Evolutionary conservation across 2,329 filamentous ascomycete genomes (phyloP), one percentile per base, ranked within the genome.

Genomic region (Pseudogymnoascus sp.): DNA sequence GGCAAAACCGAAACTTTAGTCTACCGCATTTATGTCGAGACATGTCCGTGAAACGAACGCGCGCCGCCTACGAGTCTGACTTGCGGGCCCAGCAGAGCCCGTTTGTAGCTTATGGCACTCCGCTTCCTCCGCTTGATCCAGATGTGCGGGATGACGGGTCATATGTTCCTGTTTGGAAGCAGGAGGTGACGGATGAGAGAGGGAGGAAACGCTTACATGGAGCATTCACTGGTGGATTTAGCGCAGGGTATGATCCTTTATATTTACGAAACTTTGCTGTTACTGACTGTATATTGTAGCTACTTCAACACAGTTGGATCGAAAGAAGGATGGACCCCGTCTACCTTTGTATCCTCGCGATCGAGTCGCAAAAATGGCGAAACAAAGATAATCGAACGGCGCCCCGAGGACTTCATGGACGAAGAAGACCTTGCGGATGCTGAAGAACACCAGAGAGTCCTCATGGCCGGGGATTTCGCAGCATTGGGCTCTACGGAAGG

Each of bases 271-370:
- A 72, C 76, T 72, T 66, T 42, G 68, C 65, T 65, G 61, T 64
- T 71, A 55, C 48, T 55, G 29, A 55, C 48, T 35, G 29, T 55
- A 1, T 55, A 12, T 8, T 33, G 66, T 74, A 93, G 91, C 68
- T 97, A 97, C 77, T 97, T 94, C 78, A 99, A 99, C 74, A 96
- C 92, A 4, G 94, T 97, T 68, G 94, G 94, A 61, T 97, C 93
- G 62, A 97, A 97, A 75, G 93, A 99, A 80, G 94, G 94, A 78
- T 99, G 93, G 93, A 88, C 91, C 0, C 94, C 94, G 1, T 87
- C 91, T 21, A 89, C 90, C 0, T 99, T 97, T 74, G 87, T 96
- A 8, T 97, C 93, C 5, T 97, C 92, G 60, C 89, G 94, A 25
- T 79, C 84, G 39, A 91, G 90, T 70, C 89, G 92, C 62, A 85